Evolutionary conservation across 2,329 filamentous ascomycete genomes (phyloP).

Genomic region (Cercospora nicotianae): DNA sequence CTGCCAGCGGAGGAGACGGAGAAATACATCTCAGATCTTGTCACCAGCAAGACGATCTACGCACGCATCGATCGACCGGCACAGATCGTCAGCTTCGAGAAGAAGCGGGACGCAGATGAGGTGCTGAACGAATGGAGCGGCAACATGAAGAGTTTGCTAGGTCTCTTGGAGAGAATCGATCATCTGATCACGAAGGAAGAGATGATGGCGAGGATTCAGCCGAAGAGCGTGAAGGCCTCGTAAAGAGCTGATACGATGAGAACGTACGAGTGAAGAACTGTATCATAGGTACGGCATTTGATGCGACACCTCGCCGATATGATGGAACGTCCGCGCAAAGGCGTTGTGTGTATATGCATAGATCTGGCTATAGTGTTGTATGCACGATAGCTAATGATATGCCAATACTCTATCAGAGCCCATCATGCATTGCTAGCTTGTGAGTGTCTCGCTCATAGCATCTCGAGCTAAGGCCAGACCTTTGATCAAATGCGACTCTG

Average conservation of each 20-base stretch:
- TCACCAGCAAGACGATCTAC: slow-evolving; percentile 96
- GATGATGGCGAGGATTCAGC: slow-evolving; percentile 98
- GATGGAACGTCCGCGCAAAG: neutral
- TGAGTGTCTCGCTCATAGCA: neutral
- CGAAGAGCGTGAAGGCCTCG: slow-evolving; percentile 39
- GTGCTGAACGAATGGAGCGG: slow-evolving; percentile 97
- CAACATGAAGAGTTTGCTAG: slow-evolving; percentile 92
- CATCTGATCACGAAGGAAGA: slow-evolving; percentile 99
- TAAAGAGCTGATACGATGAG: neutral
- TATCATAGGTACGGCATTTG: slow-evolving; percentile 7
- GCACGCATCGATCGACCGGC: slow-evolving; percentile 96
- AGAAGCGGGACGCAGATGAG: slow-evolving; percentile 92
- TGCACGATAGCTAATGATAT: neutral
- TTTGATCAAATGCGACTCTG: neutral
- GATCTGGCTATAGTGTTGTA: neutral
- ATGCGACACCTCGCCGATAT: neutral
- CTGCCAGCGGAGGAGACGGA: slow-evolving; percentile 94
- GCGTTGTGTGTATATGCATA: neutral
- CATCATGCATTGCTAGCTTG: neutral
- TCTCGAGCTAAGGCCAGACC: neutral
- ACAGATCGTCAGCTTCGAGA: slow-evolving; percentile 87
- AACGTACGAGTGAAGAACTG: neutral
- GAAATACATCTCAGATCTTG: slow-evolving; percentile 96
- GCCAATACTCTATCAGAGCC: neutral
- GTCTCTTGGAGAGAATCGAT: slow-evolving; percentile 85